Base-by-base conservation (phyloP, 805 yeast genomes). In the Pichia manshurica region DNA sequence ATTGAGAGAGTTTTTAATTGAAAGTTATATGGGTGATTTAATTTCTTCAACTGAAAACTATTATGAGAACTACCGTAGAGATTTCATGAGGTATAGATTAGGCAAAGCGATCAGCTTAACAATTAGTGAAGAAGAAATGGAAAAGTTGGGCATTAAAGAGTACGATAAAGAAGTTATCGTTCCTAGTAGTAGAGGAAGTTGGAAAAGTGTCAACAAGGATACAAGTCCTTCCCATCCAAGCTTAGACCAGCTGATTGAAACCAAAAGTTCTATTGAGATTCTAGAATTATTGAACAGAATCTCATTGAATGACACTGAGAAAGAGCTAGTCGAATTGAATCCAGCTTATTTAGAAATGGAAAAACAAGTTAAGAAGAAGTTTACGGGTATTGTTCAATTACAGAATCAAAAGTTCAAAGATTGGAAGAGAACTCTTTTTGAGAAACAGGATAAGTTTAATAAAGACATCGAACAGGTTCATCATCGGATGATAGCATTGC, bases 11-110 rank as follows among this genome's bases (percentile, higher is more conserved):
- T 65, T 87, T 34, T 67, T 90, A 42, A 71, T 90, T 65, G 74
- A 82, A 21, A 74, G 81, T 19, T 77, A 87, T 64, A 77, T 87
- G 84, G 75, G 85, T 43, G 96, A 89, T 59, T 74, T 90, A 54
- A 79, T 87, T 36, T 61, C 69, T n/a, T 73, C 88, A 7, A 87
- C 95, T 6, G 91, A 88, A 56, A 70, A 72, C n/a, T 79, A 84
- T 61, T 88, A 83, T 66, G 95, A 84, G 56, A 72, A 71, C 31
- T 87, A 79, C 66, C 77, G 96, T 39, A 61, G 69, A 19, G 72
- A 72, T 40, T 76, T 83, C 58, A 69, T 85, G 67, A 58, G 52
- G 37, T 63, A 58, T 51, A 54, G 65, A 51, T 45, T 63, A 38
- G 60, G 59, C n/a, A 61, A 59, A 45, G 56, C 67, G 2, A 51